Conservation (phyloP, 169 alveolate genomes). For the Plasmodium blacklocki region DNA sequence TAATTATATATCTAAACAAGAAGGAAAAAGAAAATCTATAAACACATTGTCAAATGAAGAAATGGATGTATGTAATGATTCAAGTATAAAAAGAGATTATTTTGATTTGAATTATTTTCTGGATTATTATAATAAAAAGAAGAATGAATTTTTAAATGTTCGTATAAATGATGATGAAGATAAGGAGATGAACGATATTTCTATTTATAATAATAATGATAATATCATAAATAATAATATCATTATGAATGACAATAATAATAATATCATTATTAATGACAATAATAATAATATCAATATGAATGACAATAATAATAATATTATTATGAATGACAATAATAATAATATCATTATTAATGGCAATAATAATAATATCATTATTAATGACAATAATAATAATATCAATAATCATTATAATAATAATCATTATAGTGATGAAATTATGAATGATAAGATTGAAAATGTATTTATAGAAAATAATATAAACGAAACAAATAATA, state of each 20-base stretch:
- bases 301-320: background rate
- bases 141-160: background rate
- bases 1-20: background rate
- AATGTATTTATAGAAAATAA: too few species aligned
- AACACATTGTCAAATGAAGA: background rate
- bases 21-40: background rate
- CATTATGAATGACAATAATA: too few species aligned
- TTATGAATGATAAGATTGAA: too few species aligned
- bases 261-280: background rate
- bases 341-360: too few species aligned
- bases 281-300: background rate
- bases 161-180: background rate
- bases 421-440: too few species aligned
- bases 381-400: too few species aligned
- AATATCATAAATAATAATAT: background rate
- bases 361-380: too few species aligned
- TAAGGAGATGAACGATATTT: background rate
- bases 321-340: background rate
- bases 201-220: background rate
- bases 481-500: too few species aligned
- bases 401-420: too few species aligned
- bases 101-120: conserved; percentile 22
- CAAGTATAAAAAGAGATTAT: conserved; percentile 20
- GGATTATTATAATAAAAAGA: conserved; percentile 25
- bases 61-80: conserved; percentile 7